Conservation (phyloP, 768 basidiomycete genomes). For the Tricholoma furcatifolium region DNA sequence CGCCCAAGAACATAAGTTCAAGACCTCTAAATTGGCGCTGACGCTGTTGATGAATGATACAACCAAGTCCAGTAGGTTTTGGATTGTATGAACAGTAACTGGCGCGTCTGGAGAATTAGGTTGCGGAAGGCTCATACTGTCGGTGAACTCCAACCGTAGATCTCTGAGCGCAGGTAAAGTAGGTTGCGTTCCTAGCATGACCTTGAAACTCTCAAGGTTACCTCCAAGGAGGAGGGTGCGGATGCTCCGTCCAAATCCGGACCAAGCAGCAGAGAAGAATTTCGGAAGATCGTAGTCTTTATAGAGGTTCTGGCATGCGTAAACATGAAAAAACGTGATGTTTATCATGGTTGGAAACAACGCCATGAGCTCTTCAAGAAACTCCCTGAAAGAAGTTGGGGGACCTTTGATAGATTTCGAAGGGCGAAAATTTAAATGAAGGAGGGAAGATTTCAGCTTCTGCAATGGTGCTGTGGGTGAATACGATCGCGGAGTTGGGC, state of each 20-base stretch:
- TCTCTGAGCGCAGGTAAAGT: constrained; percentile 28
- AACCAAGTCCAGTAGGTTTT: constrained; percentile 28
- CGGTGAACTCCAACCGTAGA: constrained; percentile 38
- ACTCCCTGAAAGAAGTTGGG: constrained; percentile 21
- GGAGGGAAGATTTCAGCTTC: constrained; percentile 1
- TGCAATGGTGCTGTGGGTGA: constrained; percentile 2
- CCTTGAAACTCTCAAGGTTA: constrained; percentile 32
- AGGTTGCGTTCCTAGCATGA: constrained; percentile 32
- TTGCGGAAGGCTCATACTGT: constrained; percentile 21
- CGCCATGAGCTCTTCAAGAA: constrained; percentile 27
- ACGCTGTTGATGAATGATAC: constrained; percentile 41
- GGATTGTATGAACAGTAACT: not conserved
- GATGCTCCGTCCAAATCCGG: constrained; percentile 36
- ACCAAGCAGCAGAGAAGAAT: constrained; percentile 38
- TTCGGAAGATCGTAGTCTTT: constrained; percentile 26
- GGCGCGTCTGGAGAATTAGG: constrained; percentile 8
- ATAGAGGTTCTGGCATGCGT: constrained; percentile 34
- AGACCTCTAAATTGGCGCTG: constrained; percentile 28
- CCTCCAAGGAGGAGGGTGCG: constrained; percentile 34
- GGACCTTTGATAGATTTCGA: not conserved
- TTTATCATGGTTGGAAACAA: constrained; percentile 31
- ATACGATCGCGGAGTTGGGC: not conserved
- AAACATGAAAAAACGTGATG: constrained; percentile 35
- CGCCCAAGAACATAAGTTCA: constrained; percentile 41
- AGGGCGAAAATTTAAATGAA: constrained; percentile 13